Evolutionary conservation across 78 protist species (phyloP).

Genomic region (Dictyostelium firmibasis): DNA sequence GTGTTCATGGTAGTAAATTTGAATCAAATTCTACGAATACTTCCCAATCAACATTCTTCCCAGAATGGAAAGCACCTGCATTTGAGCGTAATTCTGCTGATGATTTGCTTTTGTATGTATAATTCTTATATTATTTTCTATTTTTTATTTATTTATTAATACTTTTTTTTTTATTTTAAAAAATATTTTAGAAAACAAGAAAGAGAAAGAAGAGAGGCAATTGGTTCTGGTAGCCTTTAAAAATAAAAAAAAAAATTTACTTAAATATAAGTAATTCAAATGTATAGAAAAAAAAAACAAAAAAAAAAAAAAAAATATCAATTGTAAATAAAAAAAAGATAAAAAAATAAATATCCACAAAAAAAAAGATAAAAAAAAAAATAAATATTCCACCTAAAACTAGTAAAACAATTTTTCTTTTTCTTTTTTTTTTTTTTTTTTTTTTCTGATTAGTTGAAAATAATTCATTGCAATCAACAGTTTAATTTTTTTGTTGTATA

Average conservation of each 20-base stretch:
- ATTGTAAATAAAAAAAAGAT: not conserved
- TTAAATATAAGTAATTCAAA: too few species aligned
- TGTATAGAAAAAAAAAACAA: not conserved
- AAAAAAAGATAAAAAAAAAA: too few species aligned
- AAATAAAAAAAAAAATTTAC: not conserved
- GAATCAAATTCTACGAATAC: not conserved
- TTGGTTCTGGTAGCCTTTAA: not conserved
- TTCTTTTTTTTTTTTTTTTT: too few species aligned
- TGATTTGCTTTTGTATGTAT: slow-evolving; percentile 11
- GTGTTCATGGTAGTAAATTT: slow-evolving; percentile 35
- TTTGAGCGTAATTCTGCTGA: slow-evolving; percentile 60
- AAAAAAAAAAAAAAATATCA: not conserved
- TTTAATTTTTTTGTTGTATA: too few species aligned
- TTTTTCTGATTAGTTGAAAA: too few species aligned
- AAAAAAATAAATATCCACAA: too few species aligned
- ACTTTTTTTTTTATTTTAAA: too few species aligned
- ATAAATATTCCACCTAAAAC: too few species aligned
- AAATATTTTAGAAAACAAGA: not conserved
- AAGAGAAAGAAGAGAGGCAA: not conserved
- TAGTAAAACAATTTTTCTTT: too few species aligned
- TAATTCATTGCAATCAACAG: too few species aligned
- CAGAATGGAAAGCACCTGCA: slow-evolving; percentile 49
- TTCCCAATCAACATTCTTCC: not conserved
- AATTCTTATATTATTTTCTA: not conserved
- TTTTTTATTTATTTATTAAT: not conserved